Conservation (phyloP, 352 stramenopile genomes). For the Pythium pectinolyticum region DNA sequence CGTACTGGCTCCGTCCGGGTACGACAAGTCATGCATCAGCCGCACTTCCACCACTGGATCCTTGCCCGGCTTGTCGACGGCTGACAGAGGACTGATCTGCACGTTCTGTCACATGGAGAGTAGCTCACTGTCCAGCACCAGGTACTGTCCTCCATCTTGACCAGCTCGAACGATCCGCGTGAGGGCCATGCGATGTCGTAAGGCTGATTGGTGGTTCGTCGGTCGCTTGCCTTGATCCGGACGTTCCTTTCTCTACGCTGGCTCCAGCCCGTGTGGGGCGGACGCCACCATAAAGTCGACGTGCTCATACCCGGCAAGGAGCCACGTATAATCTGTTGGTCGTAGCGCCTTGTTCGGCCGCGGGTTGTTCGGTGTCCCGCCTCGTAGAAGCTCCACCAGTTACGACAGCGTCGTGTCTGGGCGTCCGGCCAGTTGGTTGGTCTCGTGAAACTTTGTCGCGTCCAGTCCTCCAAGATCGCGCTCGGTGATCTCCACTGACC, state of each 20-base stretch:
- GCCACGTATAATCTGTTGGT: neutral
- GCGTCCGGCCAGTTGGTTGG: neutral
- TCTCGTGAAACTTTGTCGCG: neutral
- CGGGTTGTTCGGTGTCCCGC: neutral
- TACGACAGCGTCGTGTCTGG: neutral
- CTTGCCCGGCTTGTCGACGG: neutral
- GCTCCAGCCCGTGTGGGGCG: neutral
- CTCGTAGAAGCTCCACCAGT: neutral
- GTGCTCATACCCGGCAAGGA: neutral
- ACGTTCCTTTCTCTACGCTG: neutral
- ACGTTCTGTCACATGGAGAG: neutral
- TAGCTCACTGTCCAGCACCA: neutral
- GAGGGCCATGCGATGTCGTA: neutral
- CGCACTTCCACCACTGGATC: neutral
- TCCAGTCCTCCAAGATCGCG: neutral
- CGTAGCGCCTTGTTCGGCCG: neutral
- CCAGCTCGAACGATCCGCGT: neutral
- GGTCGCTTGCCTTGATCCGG: neutral
- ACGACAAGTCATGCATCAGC: conserved; percentile 3
- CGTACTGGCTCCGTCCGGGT: neutral
- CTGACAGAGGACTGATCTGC: neutral
- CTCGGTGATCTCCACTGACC: neutral
- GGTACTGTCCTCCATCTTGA: neutral
- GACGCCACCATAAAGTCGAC: neutral
- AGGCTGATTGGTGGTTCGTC: neutral